Percentiles rank a stretch among this genome's conserved stretches.
Conservation (phyloP, 148 eudicot genomes). For the Fagopyrum tataricum region DNA sequence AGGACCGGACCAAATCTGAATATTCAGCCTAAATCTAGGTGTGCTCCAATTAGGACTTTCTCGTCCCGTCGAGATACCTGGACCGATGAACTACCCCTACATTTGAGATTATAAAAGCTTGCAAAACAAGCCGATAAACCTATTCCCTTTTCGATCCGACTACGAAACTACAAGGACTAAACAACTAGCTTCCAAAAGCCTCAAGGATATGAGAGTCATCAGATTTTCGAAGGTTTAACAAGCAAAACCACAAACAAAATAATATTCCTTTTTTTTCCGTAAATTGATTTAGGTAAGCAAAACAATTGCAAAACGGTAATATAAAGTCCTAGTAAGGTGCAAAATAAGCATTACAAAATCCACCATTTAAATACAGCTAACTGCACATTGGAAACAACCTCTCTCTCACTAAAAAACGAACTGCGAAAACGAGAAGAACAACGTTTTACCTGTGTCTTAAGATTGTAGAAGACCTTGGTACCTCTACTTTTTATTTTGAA, state of each 20-base stretch:
- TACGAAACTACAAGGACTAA: no score
- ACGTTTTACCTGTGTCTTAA: not conserved
- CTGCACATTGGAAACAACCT: not conserved
- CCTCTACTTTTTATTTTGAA: constrained; percentile 7
- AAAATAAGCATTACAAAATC: constrained; percentile 15
- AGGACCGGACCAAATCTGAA: no score
- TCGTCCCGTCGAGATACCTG: no score
- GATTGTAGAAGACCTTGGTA: not conserved
- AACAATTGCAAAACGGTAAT: not conserved
- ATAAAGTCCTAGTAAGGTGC: not conserved
- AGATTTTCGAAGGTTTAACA: not conserved
- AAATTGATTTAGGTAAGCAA: not conserved
- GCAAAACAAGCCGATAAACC: no score
- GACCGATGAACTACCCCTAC: no score
- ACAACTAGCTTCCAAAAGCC: not conserved
- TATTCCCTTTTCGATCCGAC: no score
- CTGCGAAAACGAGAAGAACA: constrained; percentile 1
- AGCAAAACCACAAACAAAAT: not conserved
- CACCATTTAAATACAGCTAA: constrained; percentile 1
- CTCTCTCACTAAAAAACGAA: constrained; percentile 5
- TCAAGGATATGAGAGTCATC: not conserved
- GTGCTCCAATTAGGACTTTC: no score
- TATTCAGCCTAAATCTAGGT: no score
- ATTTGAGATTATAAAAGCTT: no score
- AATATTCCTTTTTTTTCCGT: not conserved